Percentiles rank a stretch among this genome's conserved stretches.
Conservation (phyloP, 2,329 filamentous ascomycete genomes). For the Aspergillus fructus region DNA sequence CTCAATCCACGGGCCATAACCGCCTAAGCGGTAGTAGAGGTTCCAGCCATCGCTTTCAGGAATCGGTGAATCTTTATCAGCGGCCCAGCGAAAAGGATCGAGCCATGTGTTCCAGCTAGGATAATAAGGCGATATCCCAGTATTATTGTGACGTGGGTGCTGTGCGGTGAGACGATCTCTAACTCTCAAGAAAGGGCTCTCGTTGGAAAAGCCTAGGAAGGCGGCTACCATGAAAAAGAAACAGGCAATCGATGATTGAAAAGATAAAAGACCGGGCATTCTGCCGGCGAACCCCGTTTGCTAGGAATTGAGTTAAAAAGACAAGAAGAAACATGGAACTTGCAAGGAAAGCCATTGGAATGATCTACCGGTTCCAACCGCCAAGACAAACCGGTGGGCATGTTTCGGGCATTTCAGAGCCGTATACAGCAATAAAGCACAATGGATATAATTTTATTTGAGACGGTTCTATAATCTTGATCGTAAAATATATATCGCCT, state of each 20-base stretch:
- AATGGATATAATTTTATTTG: neutral
- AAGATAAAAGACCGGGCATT: slow-evolving; percentile 6
- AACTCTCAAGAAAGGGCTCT: neutral
- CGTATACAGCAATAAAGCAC: neutral
- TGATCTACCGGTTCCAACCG: neutral
- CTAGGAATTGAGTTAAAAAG: neutral
- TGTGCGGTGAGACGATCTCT: neutral
- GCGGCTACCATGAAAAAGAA: slow-evolving; percentile 13
- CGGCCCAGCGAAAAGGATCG: slow-evolving; percentile 8
- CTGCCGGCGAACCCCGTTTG: neutral
- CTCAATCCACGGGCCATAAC: slow-evolving; percentile 57
- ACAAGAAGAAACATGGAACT: neutral
- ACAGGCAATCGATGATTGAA: slow-evolving; percentile 3
- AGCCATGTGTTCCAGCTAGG: slow-evolving; percentile 24
- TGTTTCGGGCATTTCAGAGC: neutral
- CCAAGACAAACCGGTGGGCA: slow-evolving; percentile 7
- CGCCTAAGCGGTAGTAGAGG: slow-evolving; percentile 54
- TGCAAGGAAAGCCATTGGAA: neutral
- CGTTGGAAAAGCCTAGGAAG: slow-evolving; percentile 6
- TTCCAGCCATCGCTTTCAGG: slow-evolving; percentile 42
- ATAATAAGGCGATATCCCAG: slow-evolving; percentile 9
- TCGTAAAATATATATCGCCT: neutral
- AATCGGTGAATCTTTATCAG: neutral
- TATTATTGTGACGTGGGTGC: neutral
- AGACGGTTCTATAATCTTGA: neutral